phyloP scores from a whole-genome alignment of 768 basidiomycete genomes.

The Pisolithus marmoratus region DNA sequence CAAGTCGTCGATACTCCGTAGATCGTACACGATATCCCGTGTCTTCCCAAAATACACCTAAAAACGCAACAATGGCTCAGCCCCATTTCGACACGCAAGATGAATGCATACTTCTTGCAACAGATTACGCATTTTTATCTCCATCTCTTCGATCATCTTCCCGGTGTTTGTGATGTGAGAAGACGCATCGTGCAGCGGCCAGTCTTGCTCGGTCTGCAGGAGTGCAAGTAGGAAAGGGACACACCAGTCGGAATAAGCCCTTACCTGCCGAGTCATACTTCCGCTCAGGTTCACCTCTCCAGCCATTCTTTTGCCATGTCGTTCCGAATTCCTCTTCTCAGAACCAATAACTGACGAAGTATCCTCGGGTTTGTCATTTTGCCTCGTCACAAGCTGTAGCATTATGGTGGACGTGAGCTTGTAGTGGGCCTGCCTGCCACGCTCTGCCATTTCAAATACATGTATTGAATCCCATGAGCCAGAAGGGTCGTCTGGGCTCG shows the following conservation, averaged over 20 bases:
- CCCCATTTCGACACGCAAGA: neutral
- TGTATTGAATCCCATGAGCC: conserved; percentile 99
- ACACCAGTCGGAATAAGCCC: conserved; percentile 22
- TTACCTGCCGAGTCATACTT: conserved; percentile 94
- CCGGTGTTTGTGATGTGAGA: conserved; percentile 95
- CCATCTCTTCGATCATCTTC: conserved; percentile 96
- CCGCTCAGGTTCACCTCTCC: conserved; percentile 86
- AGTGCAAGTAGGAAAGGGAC: conserved; percentile 7
- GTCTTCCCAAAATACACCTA: conserved; percentile 96
- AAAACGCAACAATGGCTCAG: conserved; percentile 6
- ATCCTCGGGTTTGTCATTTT: conserved; percentile 28
- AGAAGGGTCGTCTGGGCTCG: conserved; percentile 53
- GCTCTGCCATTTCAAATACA: conserved; percentile 92
- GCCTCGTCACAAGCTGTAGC: conserved; percentile 76
- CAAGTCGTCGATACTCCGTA: conserved; percentile 82
- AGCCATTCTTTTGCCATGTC: conserved; percentile 48
- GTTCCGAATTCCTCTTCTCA: conserved; percentile 33
- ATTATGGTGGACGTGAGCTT: conserved; percentile 97
- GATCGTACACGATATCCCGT: conserved; percentile 88
- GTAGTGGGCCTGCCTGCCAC: conserved; percentile 90
- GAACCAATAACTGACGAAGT: conserved; percentile 11
- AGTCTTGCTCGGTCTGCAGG: conserved; percentile 78
- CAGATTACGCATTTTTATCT: conserved; percentile 97
- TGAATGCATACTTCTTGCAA: conserved; percentile 65
- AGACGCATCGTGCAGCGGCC: conserved; percentile 68